Percentiles rank a stretch among this genome's conserved stretches.
Evolutionary conservation across 192 early-diverging fungal genomes (phyloP).

Genomic region (Backusella tuberculispora): DNA sequence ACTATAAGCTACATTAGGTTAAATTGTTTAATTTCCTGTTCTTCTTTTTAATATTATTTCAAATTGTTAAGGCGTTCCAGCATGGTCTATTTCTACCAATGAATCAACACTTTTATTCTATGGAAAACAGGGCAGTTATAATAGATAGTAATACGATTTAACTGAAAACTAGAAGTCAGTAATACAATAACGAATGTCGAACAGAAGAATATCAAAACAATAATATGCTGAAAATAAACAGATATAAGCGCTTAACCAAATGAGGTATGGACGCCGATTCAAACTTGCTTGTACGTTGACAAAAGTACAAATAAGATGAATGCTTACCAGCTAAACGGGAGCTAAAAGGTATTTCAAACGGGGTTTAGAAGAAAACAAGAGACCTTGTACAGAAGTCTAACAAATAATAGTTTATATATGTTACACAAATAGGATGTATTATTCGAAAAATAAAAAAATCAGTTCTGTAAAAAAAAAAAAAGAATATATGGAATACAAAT

Average conservation of each 20-base stretch:
- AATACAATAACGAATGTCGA: background rate
- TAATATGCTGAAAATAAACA: background rate
- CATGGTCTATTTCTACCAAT: too few relatives aligned
- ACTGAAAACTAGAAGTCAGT: background rate
- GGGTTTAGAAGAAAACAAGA: conserved; percentile 3
- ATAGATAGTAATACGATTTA: background rate
- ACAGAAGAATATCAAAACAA: background rate
- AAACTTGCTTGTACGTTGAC: background rate
- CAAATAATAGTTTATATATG: background rate
- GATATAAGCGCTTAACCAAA: background rate
- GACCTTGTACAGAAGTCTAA: background rate
- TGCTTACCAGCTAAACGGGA: background rate
- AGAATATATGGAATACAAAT: background rate
- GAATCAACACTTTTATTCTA: too few relatives aligned
- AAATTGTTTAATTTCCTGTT: background rate
- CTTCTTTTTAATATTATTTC: background rate
- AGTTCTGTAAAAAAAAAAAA: background rate
- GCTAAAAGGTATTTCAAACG: background rate
- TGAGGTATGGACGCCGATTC: conserved; percentile 1
- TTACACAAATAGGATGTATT: background rate
- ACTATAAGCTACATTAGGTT: background rate
- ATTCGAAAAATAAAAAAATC: background rate
- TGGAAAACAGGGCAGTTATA: too few relatives aligned
- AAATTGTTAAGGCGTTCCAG: too few relatives aligned
- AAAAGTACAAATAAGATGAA: background rate